Conservation (phyloP, 176 grass and related monocot species). For the Aechmea fasciata region DNA sequence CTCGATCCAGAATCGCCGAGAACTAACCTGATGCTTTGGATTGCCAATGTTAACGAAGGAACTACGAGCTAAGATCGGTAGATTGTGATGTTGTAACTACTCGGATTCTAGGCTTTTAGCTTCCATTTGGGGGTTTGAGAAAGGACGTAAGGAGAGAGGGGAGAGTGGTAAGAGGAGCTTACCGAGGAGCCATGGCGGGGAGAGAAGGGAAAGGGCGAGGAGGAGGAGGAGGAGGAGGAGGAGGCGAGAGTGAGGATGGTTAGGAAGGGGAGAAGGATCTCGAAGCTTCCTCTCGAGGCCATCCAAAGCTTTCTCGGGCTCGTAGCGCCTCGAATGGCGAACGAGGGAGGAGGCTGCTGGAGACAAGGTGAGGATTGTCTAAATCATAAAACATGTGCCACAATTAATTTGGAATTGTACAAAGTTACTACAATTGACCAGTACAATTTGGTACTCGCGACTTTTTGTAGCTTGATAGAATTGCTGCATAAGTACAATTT, state of each 20-base stretch:
- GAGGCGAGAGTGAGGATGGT: conserved; percentile 25
- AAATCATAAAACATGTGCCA: no score
- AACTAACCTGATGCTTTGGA: background rate
- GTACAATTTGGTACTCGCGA: no score
- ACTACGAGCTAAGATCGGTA: background rate
- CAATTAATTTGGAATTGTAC: no score
- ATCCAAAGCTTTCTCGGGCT: conserved; percentile 10
- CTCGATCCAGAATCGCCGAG: conserved; percentile 60
- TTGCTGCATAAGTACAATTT: no score
- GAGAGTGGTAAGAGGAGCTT: background rate
- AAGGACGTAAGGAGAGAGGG: background rate
- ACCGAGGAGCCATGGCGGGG: conserved; percentile 12
- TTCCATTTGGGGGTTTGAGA: background rate
- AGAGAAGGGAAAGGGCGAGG: background rate
- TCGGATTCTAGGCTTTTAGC: background rate
- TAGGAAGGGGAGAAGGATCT: conserved; percentile 14
- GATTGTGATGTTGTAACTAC: no score
- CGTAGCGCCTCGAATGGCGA: no score
- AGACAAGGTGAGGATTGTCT: background rate
- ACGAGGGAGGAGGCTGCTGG: no score
- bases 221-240: conserved; percentile 12
- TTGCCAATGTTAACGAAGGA: background rate
- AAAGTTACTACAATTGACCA: no score
- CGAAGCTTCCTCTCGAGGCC: conserved; percentile 16
- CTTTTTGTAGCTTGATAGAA: no score